Conservation (phyloP, 2,329 filamentous ascomycete genomes). For the Elsinoe australis region DNA sequence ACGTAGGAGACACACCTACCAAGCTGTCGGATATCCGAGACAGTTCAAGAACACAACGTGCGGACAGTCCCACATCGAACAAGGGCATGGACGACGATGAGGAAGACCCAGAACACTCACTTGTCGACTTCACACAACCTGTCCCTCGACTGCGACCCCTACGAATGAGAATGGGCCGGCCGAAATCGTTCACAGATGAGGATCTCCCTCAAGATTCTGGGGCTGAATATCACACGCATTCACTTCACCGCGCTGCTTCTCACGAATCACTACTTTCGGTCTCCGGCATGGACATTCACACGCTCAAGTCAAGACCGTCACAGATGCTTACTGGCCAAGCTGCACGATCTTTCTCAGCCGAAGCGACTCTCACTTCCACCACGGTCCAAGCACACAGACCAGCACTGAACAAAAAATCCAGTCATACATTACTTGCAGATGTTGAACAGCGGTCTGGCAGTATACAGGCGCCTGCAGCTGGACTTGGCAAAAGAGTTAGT, state of each 20-base stretch:
- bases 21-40: slow-evolving; percentile 16
- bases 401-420: slow-evolving; percentile 24
- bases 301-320: slow-evolving; percentile 62
- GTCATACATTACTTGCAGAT: slow-evolving; percentile 28
- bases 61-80: slow-evolving; percentile 2
- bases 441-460: slow-evolving; percentile 23
- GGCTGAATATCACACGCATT: slow-evolving; percentile 1
- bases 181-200: slow-evolving; percentile 15
- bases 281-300: slow-evolving; percentile 78
- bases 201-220: slow-evolving; percentile 3
- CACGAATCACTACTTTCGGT: slow-evolving; percentile 88
- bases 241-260: slow-evolving; percentile 60
- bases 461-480: slow-evolving; percentile 17
- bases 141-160: slow-evolving; percentile 4
- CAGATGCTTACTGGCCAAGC: slow-evolving; percentile 57
- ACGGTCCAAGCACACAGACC: slow-evolving; percentile 30
- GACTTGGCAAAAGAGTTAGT: slow-evolving; percentile 50
- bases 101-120: slow-evolving; percentile 15
- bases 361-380: slow-evolving; percentile 36
- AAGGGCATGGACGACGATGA: slow-evolving; percentile 3
- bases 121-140: slow-evolving; percentile 16
- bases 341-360: slow-evolving; percentile 40
- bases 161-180: slow-evolving; percentile 6
- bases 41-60: neutral
- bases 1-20: neutral